Base-by-base conservation (phyloP, 2,329 filamentous ascomycete genomes). In the Nannizziopsis barbatae region DNA sequence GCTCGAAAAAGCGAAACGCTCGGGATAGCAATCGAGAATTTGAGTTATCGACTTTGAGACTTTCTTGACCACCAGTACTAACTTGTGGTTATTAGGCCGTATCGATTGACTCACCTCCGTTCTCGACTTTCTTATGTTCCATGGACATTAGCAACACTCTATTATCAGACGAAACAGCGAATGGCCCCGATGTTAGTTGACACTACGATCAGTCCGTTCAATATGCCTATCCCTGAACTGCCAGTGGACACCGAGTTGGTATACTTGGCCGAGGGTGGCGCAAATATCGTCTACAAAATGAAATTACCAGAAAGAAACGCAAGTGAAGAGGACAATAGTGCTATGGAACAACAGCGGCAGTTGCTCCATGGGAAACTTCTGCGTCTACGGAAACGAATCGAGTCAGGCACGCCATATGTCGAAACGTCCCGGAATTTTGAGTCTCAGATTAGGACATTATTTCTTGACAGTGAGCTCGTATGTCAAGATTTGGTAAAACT, bases 211-310 rank as follows among this genome's bases (percentile, higher is more conserved):
- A 32, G 22, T 11, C 32, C 40, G 10, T 18, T 39, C 8, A 39
- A 40, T 17, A 44, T 44, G 40, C 14, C 40, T 14, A 51, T 60
- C 7, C 55, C 63, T 6, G 63, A 68, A 55, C 59, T 69, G 52
- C 64, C 64, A 2, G 37, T 49, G 40, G 60, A 61, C 50, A 57
- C 61, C 53, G 59, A 62, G 49, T 59, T 68, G 49, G 46, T 59
- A 11, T 79, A 77, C 53, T 63, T 79, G 8, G 73, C 72, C 18
- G 85, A 92, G 63, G 86, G 85, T 18, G 81, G 83, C 18, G 84
- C 86, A 46, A 90, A 92, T 62, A 75, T 83, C 45, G 81, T 89
- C 53, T 88, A 85, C 59, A 74, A 75, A 55, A 72, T 84, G 49
- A 67, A 69, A 40, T 52, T 72, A 15, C 64, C 68, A 3, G 57